These are phyloP conservation scores for Mortierella alpina DNA, from an alignment of 192 early-diverging fungal genomes.

Conservation along the genomic window DNA sequence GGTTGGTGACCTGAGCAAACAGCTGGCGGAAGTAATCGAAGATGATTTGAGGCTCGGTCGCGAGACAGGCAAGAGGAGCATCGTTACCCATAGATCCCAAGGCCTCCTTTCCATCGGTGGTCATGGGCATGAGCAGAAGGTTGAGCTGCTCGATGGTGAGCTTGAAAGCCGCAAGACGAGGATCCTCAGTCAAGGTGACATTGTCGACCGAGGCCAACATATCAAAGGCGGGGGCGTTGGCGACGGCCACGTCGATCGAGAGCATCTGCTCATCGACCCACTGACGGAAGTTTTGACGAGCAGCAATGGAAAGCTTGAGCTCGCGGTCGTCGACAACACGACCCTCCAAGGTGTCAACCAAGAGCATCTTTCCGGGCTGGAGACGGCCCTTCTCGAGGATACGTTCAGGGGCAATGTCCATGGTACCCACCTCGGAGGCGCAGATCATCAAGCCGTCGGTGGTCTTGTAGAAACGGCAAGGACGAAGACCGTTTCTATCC, in stretches of 20 bases:
- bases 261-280: slow-evolving; percentile 92
- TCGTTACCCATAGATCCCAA: slow-evolving; percentile 99
- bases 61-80: slow-evolving; percentile 92
- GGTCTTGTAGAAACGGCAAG: slow-evolving; percentile 98
- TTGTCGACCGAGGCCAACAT: slow-evolving; percentile 66
- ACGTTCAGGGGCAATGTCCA: slow-evolving; percentile 81
- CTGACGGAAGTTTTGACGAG: slow-evolving; percentile 76
- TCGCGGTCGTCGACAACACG: slow-evolving; percentile 91
- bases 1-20: slow-evolving; percentile 98
- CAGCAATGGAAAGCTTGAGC: slow-evolving; percentile 82
- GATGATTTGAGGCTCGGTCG: slow-evolving; percentile 85
- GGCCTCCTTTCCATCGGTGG: slow-evolving; percentile 89
- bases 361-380: slow-evolving; percentile 95
- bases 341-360: slow-evolving; percentile 94
- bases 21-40: slow-evolving; percentile 99
- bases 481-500: slow-evolving; percentile 97
- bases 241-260: slow-evolving; percentile 70
- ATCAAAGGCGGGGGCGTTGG: slow-evolving; percentile 49
- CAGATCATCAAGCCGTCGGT: slow-evolving; percentile 95
- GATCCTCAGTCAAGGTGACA: slow-evolving; percentile 74
- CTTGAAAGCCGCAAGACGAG: slow-evolving; percentile 86
- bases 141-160: slow-evolving; percentile 95
- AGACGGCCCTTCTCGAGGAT: slow-evolving; percentile 93
- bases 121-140: slow-evolving; percentile 90
- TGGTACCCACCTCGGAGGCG: slow-evolving; percentile 96